Evolutionary conservation across 1,284 basidiomycete species (phyloP), one percentile per base, ranked within the genome.

Genomic region (Peniophora sp.): DNA sequence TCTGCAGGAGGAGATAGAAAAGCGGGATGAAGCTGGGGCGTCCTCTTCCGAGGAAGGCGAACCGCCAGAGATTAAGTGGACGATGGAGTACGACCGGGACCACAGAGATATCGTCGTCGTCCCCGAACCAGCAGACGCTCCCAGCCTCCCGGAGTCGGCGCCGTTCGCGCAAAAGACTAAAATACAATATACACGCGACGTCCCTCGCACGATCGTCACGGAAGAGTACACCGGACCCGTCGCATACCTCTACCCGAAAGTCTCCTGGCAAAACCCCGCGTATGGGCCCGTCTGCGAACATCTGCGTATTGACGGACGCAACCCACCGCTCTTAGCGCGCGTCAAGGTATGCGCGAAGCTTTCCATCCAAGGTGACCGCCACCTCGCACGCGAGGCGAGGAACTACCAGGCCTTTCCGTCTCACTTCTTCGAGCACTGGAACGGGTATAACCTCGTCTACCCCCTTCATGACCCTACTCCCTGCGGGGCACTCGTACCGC

Each of bases 371-470:
- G 24, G 64, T 63, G 22, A 62, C 63, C 41, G 27, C 50, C 20
- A 55, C 66, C 59, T 69, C 25, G 48, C 55, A 16, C 58, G 65
- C 53, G 77, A 80, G 58, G 74, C 70, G 2, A 51, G 51, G 9
- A 71, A 69, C 36, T 78, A 77, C 56, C 65, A 70, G 57, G 34
- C 38, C 6, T 72, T 79, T 56, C 70, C 72, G 1, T 48, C 55
- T 17, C 71, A 76, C 52, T 62, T 77, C 47, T 72, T 68, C 54
- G 63, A 77, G 56, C 71, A 78, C 52, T 78, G 70, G 69, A 73
- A 63, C 53, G 76, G 77, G 2, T 73, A 67, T 55, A 74, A 76
- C 54, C 49, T 74, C 47, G 56, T 73, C 2, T 55, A 58, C 10
- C 73, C 73, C 6, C 27, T 74, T 43, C 63, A 64, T 32, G 63